Base-by-base conservation (phyloP, 352 stramenopile species). In the Phytopythium cucurbitacearum region DNA sequence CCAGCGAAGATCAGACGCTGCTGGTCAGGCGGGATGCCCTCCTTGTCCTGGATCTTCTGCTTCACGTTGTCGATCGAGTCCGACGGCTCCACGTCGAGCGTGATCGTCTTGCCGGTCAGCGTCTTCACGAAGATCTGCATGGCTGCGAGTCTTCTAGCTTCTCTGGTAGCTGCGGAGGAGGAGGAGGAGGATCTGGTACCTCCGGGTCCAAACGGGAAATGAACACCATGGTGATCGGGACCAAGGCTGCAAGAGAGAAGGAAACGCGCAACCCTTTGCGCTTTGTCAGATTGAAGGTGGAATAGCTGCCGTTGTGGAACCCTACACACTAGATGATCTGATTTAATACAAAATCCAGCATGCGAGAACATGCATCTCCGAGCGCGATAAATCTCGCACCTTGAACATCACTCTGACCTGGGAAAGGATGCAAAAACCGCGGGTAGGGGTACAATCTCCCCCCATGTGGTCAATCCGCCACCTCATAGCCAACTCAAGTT, bases 21-120 rank as follows among this genome's bases (percentile, higher is more conserved):
- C 6, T 52, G 10, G 7, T 45, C 42, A 1, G 15, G 4, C 8
- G 61, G 28, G 15, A 65, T 57, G 43, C 91, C 93, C 69, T 97
- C 89, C 70, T 88, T 98, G 67, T 97, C 88, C 54, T 95, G 71
- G 59, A 98, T 97, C 73, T 97, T 98, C 36, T 88, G 84, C 86
- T 99, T 99, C 42, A 99, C 95, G 67, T 98, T 95, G 72, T 97
- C 92, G 57, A 98, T 97, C 35, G 79, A 91, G 80, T 98, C 90
- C 44, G 83, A 89, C 42, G 94, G 85, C 65, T 97, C 92, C 6
- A 97, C 84, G 69, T 97, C 89, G 36, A 97, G 77, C 34, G 82
- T 95, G 51, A 97, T 89, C 7, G 87, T 97, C 70, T 96, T 97
- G 35, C 86, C 91, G 3, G 85, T 96, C 36, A 98, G 69, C 40